A percentile compares a stretch with the other conserved stretches of the same genome.
Conservation (phyloP, 2,329 filamentous ascomycete species). For the Metarhizium humberi region DNA sequence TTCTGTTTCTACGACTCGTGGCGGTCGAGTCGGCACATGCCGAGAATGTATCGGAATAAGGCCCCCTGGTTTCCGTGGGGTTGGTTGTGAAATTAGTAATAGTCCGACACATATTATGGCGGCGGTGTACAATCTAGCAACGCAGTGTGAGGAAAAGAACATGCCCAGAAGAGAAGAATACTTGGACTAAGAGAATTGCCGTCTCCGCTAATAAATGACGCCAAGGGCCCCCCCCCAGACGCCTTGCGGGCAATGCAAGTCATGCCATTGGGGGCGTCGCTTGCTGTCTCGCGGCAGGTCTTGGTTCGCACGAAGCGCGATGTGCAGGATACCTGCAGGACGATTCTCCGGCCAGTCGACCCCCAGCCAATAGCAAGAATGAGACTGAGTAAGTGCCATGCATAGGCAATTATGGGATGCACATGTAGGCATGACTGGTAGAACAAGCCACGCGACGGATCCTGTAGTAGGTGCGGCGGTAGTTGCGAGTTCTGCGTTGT, state of each 20-base stretch:
- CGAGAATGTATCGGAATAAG: constrained; percentile 1
- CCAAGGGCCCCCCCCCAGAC: neutral
- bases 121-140: neutral
- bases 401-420: neutral
- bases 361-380: neutral
- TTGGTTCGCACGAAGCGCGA: neutral
- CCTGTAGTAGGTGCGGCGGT: too few relatives aligned
- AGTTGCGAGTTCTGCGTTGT: too few relatives aligned
- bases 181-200: neutral
- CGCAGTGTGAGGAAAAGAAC: neutral
- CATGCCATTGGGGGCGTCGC: neutral
- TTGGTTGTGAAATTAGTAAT: neutral
- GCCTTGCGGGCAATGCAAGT: neutral
- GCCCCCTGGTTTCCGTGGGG: neutral
- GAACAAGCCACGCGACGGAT: neutral
- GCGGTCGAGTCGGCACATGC: constrained; percentile 6
- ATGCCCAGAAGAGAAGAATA: neutral
- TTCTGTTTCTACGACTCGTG: neutral
- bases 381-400: neutral
- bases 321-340: neutral
- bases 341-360: neutral
- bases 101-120: neutral
- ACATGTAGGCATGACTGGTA: neutral
- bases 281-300: neutral
- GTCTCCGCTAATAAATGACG: neutral